Conservation (phyloP, 2,329 filamentous ascomycete genomes). For the Lasiodiplodia sp. region DNA sequence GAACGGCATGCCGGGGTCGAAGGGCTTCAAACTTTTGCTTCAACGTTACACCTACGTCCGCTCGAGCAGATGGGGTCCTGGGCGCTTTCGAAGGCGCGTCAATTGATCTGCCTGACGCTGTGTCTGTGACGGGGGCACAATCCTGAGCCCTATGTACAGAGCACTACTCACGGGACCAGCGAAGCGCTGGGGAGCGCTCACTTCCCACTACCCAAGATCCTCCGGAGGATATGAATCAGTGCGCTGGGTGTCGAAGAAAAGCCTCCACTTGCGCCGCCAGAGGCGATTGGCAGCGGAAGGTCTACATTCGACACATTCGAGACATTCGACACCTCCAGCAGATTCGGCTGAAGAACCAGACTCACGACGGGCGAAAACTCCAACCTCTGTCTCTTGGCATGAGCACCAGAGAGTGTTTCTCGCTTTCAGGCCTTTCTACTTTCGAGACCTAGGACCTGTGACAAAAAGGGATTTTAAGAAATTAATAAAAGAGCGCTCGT, state of each 20-base stretch:
- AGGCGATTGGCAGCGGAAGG: too few relatives aligned
- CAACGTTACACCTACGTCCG: neutral
- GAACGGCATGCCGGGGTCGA: neutral
- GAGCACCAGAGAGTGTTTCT: neutral
- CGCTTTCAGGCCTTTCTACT: neutral
- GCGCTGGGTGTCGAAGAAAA: neutral
- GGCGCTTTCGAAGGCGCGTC: neutral
- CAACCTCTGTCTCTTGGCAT: neutral
- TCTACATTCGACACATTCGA: too few relatives aligned
- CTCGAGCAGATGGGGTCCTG: neutral
- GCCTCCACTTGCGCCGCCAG: too few relatives aligned
- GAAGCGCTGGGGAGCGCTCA: neutral
- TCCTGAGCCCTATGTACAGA: neutral
- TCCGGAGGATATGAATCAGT: neutral
- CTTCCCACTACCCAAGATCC: too few relatives aligned
- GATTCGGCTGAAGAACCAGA: too few relatives aligned
- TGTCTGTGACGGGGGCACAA: neutral
- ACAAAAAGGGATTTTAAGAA: rapidly evolving
- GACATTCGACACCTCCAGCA: too few relatives aligned
- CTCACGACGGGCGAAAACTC: too few relatives aligned
- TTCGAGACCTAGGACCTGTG: neutral
- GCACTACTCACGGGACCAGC: neutral
- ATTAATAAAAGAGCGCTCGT: neutral
- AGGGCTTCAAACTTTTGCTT: neutral
- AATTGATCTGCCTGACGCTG: neutral